Evolutionary conservation across 1,284 basidiomycete genomes (phyloP).

Genomic region (Mycena citricolor): DNA sequence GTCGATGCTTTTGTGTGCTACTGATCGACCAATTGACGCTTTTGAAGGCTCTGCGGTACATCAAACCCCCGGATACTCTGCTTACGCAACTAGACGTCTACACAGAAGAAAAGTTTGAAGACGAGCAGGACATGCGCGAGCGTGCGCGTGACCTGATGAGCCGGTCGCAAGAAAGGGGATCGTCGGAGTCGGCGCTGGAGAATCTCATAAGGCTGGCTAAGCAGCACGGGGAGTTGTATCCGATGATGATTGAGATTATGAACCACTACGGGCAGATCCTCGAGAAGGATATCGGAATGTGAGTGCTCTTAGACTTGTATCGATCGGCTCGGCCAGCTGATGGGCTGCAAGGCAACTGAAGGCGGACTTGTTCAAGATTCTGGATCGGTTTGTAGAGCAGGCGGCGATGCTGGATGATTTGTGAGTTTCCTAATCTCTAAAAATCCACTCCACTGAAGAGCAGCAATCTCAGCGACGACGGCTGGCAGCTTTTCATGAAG

Average conservation of each 20-base stretch:
- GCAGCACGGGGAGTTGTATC: constrained; percentile 56
- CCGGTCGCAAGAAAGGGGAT: constrained; percentile 34
- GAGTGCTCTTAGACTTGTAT: constrained; percentile 30
- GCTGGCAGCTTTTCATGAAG: constrained; percentile 64
- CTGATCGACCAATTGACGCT: background rate
- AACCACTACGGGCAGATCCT: constrained; percentile 56
- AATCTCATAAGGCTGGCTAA: constrained; percentile 58
- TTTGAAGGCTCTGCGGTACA: constrained; percentile 67
- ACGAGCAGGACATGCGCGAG: constrained; percentile 81
- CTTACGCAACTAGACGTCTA: constrained; percentile 79
- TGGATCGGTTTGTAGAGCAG: constrained; percentile 73
- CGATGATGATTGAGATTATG: constrained; percentile 54
- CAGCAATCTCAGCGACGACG: constrained; percentile 57
- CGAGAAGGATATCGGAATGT: constrained; percentile 63
- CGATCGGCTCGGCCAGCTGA: no score
- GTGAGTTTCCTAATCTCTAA: constrained; percentile 37
- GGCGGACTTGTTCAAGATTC: constrained; percentile 55
- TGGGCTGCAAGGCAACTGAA: constrained; percentile 63
- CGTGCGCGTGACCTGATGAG: constrained; percentile 49
- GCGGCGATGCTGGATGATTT: constrained; percentile 59
- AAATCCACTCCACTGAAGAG: constrained; percentile 4
- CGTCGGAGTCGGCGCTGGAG: constrained; percentile 50
- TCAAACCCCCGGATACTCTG: constrained; percentile 73
- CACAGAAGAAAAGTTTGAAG: constrained; percentile 85
- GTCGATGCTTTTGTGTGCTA: constrained; percentile 30